phyloP scores from a whole-genome alignment of 108 stramenopile species.

The Skeletonema tropicum region DNA sequence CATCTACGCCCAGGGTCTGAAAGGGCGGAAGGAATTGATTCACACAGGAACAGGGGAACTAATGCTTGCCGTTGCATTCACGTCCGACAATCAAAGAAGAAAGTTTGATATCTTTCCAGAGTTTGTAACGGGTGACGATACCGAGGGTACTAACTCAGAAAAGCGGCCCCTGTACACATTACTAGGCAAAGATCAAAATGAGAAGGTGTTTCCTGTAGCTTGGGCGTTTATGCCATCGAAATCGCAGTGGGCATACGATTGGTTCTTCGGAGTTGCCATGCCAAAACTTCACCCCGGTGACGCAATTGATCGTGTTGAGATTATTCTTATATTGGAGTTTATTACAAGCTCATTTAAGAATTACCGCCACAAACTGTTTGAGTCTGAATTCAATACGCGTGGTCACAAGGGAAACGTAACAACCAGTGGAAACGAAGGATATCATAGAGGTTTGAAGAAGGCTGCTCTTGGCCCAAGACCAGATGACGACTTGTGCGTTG shows the following conservation, averaged over 20 bases:
- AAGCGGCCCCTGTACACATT: not conserved
- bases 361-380: too few species aligned
- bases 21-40: not conserved
- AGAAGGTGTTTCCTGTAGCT: not conserved
- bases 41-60: not conserved
- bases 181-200: not conserved
- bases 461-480: too few species aligned
- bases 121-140: not conserved
- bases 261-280: not conserved
- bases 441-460: too few species aligned
- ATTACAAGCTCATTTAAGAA: too few species aligned
- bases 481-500: too few species aligned
- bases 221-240: not conserved
- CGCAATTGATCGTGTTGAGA: not conserved
- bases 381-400: too few species aligned
- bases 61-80: not conserved
- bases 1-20: not conserved
- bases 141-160: not conserved
- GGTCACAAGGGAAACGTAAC: too few species aligned
- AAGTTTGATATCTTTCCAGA: conserved; percentile 12
- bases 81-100: not conserved
- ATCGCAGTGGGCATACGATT: not conserved
- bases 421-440: too few species aligned
- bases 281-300: not conserved
- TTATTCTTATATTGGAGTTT: too few species aligned